Base-by-base conservation (phyloP, 768 basidiomycete genomes). In the Leccinum variicolor region DNA sequence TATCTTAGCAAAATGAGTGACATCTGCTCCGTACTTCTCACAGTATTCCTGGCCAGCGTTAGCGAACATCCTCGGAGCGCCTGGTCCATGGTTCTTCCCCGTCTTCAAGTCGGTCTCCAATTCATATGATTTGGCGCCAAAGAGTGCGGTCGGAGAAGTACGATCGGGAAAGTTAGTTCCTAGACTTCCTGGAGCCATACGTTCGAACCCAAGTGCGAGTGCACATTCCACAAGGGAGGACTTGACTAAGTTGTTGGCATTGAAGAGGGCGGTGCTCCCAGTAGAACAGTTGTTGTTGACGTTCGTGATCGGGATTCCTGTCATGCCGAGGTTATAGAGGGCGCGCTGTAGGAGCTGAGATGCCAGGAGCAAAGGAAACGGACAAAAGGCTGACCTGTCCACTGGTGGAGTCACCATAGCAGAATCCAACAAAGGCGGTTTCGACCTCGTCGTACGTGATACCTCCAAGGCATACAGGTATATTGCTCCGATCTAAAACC, bases 271-370 rank as follows among this genome's bases (percentile, higher is more conserved):
- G 0, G 88, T 80, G 51, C 86, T 87, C 4, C 90, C 91, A 0
- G 91, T 91, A 4, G 90, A 86, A 65, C 91, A 92, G 71, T 90
- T 90, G 73, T 93, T 93, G 76, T 91, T 92, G 45, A 93, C 89
- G 64, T 93, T 94, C 51, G 87, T 80, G 65, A 94, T 86, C 0
- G 92, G 91, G 57, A 94, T 92, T 33, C 84, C 79, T 1, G 91
- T 93, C 70, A 93, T 79, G 19, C 92, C 92, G 43, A 93, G 84
- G 67, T 85, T 86, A 73, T 93, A 94, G 19, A 94, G 76, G 7
- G 90, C 84, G 15, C 90, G 80, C 84, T 93, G 66, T 1, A 50
- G 14, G 45, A 13, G 6, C 11, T 23, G 45, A 46, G 45, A 23
- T 23, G 3, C 14, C 45, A 9, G 6, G 6, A 23, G 21, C 14